Evolutionary conservation across 768 basidiomycete species (phyloP), one percentile per base, ranked within the genome.

Genomic region (Pilatotrama ljubarskyi): DNA sequence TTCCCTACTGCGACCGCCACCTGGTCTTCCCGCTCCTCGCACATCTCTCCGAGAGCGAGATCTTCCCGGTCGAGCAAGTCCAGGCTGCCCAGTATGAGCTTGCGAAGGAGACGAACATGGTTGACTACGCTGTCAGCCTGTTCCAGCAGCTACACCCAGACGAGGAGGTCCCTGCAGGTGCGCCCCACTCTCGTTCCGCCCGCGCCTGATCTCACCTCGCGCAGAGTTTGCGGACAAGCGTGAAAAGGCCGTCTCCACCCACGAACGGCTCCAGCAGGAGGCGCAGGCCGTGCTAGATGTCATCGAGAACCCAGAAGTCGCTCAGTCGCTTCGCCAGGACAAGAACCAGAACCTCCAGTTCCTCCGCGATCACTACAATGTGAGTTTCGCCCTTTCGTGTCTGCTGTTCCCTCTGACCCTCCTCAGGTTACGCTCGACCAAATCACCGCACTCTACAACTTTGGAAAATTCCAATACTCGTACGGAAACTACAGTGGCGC

Each of bases 401-500:
- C 24, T n/a, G 41, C 29, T 2, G n/a, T 10, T 15, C 18, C 29
- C 41, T 59, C 49, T 43, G 42, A 18, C 43, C 25, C 24, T 35
- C 20, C 66, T 0, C 74, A 98, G 96, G 85, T 99, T 58, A 94
- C 91, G 15, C 79, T 95, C 60, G 95, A 96, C 59, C 93, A 97
- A 84, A 97, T 98, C 72, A 91, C 88, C 42, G 91, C 92, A 0
- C 80, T 99, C 9, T 98, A 99, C 80, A 93, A 95, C 77, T 98
- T 96, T 76, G 97, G 97, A 54, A 91, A 98, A 71, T 98, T 95
- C 79, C 95, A 97, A 77, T 99, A 93, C 77, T 92, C 96, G n/a
- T 93, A 93, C 73, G 97, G 97, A 43, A 93, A 94, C 75, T 99
- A 99, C 80, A 89, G 87, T 68, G 92, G 92, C 49, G 95, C 97